A percentile compares a stretch with the other conserved stretches of the same genome.
Evolutionary conservation across 1,139 yeast species (phyloP).

Genomic region (Pichia sp.): DNA sequence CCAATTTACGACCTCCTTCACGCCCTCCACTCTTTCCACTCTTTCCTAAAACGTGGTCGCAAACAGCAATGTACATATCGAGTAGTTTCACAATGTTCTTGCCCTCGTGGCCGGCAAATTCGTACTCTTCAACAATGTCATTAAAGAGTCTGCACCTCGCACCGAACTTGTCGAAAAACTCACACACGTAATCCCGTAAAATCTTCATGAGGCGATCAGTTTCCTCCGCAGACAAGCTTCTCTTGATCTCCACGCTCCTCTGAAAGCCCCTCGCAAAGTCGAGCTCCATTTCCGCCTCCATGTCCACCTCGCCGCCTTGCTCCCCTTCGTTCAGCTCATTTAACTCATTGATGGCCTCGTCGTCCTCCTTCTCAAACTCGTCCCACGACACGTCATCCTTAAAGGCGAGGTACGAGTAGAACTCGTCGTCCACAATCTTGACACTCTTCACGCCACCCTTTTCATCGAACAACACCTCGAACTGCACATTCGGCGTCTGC

Average conservation of each 20-base stretch:
- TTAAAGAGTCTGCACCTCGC: conserved; percentile 14
- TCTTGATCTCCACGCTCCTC: conserved; percentile 12
- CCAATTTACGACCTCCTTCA: too few relatives aligned
- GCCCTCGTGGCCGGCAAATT: conserved; percentile 20
- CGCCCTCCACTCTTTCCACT: too few relatives aligned
- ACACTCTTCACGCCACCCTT: conserved; percentile 19
- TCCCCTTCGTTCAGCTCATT: conserved; percentile 1
- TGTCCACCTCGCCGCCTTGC: conserved; percentile 4
- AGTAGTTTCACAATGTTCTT: conserved; percentile 19
- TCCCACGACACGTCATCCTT: conserved; percentile 18
- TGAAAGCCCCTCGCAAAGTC: conserved; percentile 7
- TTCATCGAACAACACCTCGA: conserved; percentile 26
- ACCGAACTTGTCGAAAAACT: conserved; percentile 17
- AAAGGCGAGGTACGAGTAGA: conserved; percentile 30
- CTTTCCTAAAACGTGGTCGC: background rate
- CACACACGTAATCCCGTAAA: conserved; percentile 25
- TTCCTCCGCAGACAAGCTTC: conserved; percentile 22
- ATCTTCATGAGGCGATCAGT: conserved; percentile 20
- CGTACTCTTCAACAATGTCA: conserved; percentile 20
- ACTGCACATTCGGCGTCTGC: conserved; percentile 34
- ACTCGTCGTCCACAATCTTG: conserved; percentile 29
- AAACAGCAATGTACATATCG: conserved; percentile 12
- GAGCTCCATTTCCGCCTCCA: conserved; percentile 8
- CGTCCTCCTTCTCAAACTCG: conserved; percentile 17
- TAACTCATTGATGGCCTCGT: background rate